Evolutionary conservation across 169 alveolate genomes (phyloP).

Genomic region (Cyclospora cayetanensis): DNA sequence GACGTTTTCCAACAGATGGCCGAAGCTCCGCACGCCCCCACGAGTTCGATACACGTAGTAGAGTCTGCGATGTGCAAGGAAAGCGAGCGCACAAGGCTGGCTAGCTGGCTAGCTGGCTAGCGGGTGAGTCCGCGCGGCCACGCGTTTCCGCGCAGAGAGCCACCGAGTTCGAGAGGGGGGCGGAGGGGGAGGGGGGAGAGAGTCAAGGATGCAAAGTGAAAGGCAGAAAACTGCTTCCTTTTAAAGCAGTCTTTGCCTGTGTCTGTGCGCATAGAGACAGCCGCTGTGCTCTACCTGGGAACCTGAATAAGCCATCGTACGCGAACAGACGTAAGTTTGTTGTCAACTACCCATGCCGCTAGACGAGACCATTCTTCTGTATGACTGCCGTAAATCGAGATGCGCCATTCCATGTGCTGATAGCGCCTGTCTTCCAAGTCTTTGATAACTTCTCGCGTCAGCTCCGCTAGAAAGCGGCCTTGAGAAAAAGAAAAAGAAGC

Average conservation of each 20-base stretch:
- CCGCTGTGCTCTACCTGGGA: slow-evolving; percentile 75
- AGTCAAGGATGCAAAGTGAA: too few relatives aligned
- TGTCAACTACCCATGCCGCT: slow-evolving; percentile 89
- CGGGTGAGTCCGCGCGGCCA: too few relatives aligned
- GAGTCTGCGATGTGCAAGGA: slow-evolving; percentile 62
- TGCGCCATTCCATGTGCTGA: slow-evolving; percentile 92
- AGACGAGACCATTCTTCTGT: slow-evolving; percentile 91
- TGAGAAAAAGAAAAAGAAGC: background rate
- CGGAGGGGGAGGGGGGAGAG: too few relatives aligned
- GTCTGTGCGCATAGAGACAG: too few relatives aligned
- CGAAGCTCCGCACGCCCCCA: slow-evolving; percentile 81
- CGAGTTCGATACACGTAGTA: slow-evolving; percentile 83
- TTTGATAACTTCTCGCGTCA: slow-evolving; percentile 88
- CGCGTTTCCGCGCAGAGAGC: too few relatives aligned
- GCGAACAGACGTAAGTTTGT: slow-evolving; percentile 71
- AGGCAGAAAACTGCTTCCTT: background rate
- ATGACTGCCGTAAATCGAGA: slow-evolving; percentile 91
- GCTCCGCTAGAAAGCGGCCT: slow-evolving; percentile 89
- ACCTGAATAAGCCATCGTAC: slow-evolving; percentile 91
- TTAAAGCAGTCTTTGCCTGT: too few relatives aligned
- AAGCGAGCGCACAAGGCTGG: background rate
- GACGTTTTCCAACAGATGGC: slow-evolving; percentile 84
- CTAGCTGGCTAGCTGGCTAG: background rate
- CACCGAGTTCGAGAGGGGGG: too few relatives aligned
- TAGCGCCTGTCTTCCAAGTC: slow-evolving; percentile 84